These are phyloP conservation scores for Hypoxylon subgilvum DNA, from an alignment of 495 filamentous ascomycete genomes.

Conservation along the genomic window DNA sequence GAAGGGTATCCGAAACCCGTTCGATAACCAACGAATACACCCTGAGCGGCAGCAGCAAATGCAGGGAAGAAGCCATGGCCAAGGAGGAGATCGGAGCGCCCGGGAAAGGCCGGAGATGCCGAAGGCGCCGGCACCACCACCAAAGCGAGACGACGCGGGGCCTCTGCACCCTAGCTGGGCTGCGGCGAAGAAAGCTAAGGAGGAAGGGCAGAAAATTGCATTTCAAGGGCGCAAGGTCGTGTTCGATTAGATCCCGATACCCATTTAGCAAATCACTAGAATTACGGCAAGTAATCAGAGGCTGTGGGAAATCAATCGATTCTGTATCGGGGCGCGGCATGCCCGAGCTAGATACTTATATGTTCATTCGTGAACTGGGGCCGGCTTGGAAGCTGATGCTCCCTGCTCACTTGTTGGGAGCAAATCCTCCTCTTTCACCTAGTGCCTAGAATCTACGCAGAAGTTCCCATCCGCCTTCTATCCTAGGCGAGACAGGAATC, in stretches of 20 bases:
- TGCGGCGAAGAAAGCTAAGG: conserved; percentile 85
- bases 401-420: no score
- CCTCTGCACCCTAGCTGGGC: conserved; percentile 92
- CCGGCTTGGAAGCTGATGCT: background rate
- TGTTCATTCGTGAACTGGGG: no score
- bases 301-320: conserved; percentile 1
- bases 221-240: conserved; percentile 89
- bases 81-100: background rate
- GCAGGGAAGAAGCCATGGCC: conserved; percentile 8
- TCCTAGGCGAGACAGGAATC: no score
- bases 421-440: no score
- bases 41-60: conserved; percentile 35
- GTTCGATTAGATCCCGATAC: conserved; percentile 69
- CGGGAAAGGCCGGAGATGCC: conserved; percentile 40
- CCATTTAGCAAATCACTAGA: conserved; percentile 23
- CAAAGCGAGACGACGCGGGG: conserved; percentile 64
- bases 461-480: no score
- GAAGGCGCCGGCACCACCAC: conserved; percentile 38
- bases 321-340: background rate
- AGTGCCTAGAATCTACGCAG: no score
- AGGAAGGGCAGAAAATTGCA: conserved; percentile 63
- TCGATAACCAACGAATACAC: conserved; percentile 35
- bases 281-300: background rate
- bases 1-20: conserved; percentile 45
- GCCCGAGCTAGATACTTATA: no score